Evolutionary conservation across 345 rosid species (phyloP), one percentile per base, ranked within the genome.

Genomic region (Geranium brycei): DNA sequence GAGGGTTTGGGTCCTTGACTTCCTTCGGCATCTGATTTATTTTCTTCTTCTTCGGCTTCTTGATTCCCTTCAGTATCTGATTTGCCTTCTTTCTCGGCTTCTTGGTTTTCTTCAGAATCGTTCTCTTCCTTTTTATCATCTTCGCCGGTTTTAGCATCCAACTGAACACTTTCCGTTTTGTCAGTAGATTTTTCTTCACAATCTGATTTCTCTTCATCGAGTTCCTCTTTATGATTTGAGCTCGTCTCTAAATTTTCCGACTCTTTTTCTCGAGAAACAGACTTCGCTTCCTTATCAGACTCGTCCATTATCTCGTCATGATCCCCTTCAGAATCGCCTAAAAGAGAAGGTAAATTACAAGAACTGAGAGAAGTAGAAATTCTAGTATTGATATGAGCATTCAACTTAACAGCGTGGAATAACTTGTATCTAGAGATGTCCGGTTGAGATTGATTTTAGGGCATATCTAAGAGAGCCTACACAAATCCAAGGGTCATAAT

Each of bases 181-280:
- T 61, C 66, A 14, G 65, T 66, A 58, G 31, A 69, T 62, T 78
- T 72, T 12, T 64, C 84, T 66, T 76, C 82, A 28, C 79, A 74
- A 70, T 72, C 81, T n/a, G 84, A 68, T 81, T 76, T 79, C 56
- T 63, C 80, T 71, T 74, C 81, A 23, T 78, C 81, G 15, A 71
- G 71, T 72, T 75, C 83, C 62, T 63, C 80, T n/a, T 68, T 64
- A 60, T 65, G 59, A 63, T 68, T 62, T 4, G 72, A 64, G 64
- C 72, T 81, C 57, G 63, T 83, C 72, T 59, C 72, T 47, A 72
- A 56, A 32, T 79, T 81, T 51, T 72, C 84, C 15, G 65, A 55
- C 35, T 74, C 62, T 75, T 75, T 81, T 17, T 35, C 80, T 57
- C 62, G 62, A 11, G 79, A 76, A 70, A 57, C 59, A 15, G 84